Evolutionary conservation across 2,329 filamentous ascomycete genomes (phyloP), one percentile per base, ranked within the genome.

Genomic region (Fusarium luffae): DNA sequence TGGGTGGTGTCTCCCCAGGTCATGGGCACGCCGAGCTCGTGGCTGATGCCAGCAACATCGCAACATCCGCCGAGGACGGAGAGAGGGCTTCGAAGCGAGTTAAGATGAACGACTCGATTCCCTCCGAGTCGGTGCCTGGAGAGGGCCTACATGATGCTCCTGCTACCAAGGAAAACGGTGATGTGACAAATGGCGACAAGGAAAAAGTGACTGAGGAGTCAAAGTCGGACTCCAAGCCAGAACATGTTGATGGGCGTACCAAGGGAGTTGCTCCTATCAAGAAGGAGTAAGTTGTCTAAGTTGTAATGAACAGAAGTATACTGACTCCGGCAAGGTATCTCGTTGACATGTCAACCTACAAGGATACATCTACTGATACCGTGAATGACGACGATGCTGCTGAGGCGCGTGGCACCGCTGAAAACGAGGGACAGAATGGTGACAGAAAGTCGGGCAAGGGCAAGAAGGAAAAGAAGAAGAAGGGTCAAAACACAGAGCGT

Each of bases 401-500:
- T 30, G 85, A 86, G 69, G 84, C 80, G 19, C 80, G 83, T 37
- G 75, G 71, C 18, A 66, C 76, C 52, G 70, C 69, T 25, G 69
- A 77, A 27, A 60, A 62, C 25, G 85, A 86, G 23, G 76, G 79
- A 30, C 83, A 86, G 54, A 86, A 88, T 69, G 87, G 90, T 75
- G 86, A 86, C 58, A 86, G 88, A 58, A 89, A 89, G 44, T 68
- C 55, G 11, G 61, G 71, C 9, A 75, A 78, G 67, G 78, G 74
- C 32, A 81, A 77, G 54, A 82, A 81, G 71, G 78, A 79, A 44
- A 83, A 79, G 59, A 85, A 84, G 71, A 88, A 86, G 76, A 83
- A 82, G 71, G 83, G 83, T 14, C 94, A 97, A 80, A 98, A 98
- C 80, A 94, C 90, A 69, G 89, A 89, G 71, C 91, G 95, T 60